Evolutionary conservation across 148 eudicot species (phyloP), one percentile per base, ranked within the genome.

Genomic region (Polygonum maritimum): DNA sequence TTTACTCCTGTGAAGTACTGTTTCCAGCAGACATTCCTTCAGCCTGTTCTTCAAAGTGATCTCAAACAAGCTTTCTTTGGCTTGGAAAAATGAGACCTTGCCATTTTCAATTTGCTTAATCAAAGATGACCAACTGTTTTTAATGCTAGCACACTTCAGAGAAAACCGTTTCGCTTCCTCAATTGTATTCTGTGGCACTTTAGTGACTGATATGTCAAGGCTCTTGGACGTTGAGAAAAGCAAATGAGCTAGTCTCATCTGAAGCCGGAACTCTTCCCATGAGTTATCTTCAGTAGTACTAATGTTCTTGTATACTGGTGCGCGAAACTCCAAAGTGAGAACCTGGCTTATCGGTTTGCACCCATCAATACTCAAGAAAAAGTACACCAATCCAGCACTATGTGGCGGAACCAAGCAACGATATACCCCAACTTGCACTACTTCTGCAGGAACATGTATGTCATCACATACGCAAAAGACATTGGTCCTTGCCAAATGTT

Each of bases 1-100:
- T 82, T 86, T 92, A 78, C 78, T 73, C 45, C 94, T 89, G 41
- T 87, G 83, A 48, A 89, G 71, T 58, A 89, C 79, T 83, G 88
- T 88, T 83, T 95, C 98, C 84, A 92, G 78, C 79, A 95, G 79
- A 97, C 98, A 95, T 78, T 95, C 97, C 69, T 79, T 84, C 31
- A 95, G 85, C 77, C 85, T 88, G 83, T 84, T 88, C 86, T 88
- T 92, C 79, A 95, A 74, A 54, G 90, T 77, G 76, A 95, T 85
- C 84, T 90, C 92, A 73, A 95, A 85, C 79, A 95, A 79, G 80
- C 84, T 79, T 44, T 88, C 89, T 87, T 89, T 89, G 49, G 99
- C 99, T 78, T 79, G 80, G 77, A 83, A 77, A 80, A 79, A 80
- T 41, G 97, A 74, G 76, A 92, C 71, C 69, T 83, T 77, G 70